Conservation (phyloP, 2,329 filamentous ascomycete genomes). For the Fusarium liriodendri region DNA sequence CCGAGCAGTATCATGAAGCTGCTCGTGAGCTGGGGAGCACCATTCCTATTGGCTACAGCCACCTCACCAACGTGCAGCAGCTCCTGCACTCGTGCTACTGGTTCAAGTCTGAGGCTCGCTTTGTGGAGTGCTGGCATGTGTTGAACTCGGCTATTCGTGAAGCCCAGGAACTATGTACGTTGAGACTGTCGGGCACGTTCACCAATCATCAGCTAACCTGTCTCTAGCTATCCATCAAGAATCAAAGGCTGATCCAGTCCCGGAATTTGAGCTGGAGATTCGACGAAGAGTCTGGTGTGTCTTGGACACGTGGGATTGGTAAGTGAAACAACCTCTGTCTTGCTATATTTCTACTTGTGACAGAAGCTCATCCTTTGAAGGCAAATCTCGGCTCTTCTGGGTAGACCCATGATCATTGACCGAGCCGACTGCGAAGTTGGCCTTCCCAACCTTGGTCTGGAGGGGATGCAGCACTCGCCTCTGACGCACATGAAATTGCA, state of each 20-base stretch:
- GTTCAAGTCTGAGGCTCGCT: conserved; percentile 52
- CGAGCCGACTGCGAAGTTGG: conserved; percentile 47
- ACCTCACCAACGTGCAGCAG: conserved; percentile 50
- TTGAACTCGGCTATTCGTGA: conserved; percentile 50
- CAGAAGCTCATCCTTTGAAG: conserved; percentile 33
- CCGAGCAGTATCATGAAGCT: conserved; percentile 49
- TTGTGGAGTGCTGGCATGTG: conserved; percentile 53
- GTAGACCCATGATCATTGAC: conserved; percentile 50
- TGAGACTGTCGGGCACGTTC: rapidly evolving
- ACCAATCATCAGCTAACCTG: conserved; percentile 7
- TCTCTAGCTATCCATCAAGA: conserved; percentile 48
- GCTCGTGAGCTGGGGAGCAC: conserved; percentile 48
- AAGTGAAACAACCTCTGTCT: neutral
- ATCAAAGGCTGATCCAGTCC: conserved; percentile 36
- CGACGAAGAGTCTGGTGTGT: conserved; percentile 52
- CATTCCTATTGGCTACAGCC: conserved; percentile 48
- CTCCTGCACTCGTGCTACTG: conserved; percentile 53
- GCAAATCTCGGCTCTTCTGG: conserved; percentile 51
- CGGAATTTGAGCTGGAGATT: conserved; percentile 52
- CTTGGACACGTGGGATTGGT: conserved; percentile 54
- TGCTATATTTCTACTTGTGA: neutral
- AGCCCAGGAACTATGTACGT: conserved; percentile 50
- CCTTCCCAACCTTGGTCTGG: conserved; percentile 48
- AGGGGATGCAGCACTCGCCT: conserved; percentile 47
- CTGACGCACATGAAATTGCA: conserved; percentile 52